Percentiles rank a stretch among this genome's conserved stretches.
phyloP scores from a whole-genome alignment of 2,329 filamentous ascomycete species.

The Neonectria hederae region DNA sequence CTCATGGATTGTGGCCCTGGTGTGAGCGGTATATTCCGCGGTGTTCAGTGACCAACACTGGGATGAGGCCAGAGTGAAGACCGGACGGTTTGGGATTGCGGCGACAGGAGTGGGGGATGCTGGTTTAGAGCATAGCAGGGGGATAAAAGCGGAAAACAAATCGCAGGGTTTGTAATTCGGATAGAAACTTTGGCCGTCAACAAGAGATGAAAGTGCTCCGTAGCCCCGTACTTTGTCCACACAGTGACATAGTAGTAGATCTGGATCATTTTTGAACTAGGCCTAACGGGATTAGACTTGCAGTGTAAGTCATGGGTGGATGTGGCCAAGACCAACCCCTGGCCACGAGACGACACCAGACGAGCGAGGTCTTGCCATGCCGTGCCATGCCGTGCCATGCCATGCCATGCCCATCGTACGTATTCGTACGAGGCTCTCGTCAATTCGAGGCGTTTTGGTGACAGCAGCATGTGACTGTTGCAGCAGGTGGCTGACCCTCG shows the following conservation, averaged over 20 bases:
- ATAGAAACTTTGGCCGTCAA: conserved; percentile 15
- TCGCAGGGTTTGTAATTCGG: conserved; percentile 34
- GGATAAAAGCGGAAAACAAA: conserved; percentile 40
- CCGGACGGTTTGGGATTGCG: conserved; percentile 38
- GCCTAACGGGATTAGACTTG: conserved; percentile 3
- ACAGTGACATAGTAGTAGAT: neutral
- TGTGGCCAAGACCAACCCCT: neutral
- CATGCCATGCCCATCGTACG: neutral
- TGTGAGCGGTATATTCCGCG: conserved; percentile 22
- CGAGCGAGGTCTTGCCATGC: neutral
- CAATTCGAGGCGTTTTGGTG: conserved; percentile 4
- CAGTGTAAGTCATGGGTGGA: neutral
- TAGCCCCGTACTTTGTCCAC: neutral
- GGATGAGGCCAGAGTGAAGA: conserved; percentile 31
- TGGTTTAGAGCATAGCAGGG: conserved; percentile 30
- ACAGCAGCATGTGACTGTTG: conserved; percentile 17
- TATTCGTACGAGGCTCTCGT: neutral
- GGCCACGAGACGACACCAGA: neutral
- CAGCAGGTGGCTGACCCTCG: conserved; percentile 4
- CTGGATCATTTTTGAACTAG: conserved; percentile 10
- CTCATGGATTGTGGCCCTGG: neutral
- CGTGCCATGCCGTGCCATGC: too few relatives aligned
- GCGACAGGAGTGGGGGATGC: conserved; percentile 38
- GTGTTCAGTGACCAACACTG: conserved; percentile 2
- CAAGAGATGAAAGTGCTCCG: conserved; percentile 11